Conservation (phyloP, 495 filamentous ascomycete species). For the Talaromyces thailandensis region DNA sequence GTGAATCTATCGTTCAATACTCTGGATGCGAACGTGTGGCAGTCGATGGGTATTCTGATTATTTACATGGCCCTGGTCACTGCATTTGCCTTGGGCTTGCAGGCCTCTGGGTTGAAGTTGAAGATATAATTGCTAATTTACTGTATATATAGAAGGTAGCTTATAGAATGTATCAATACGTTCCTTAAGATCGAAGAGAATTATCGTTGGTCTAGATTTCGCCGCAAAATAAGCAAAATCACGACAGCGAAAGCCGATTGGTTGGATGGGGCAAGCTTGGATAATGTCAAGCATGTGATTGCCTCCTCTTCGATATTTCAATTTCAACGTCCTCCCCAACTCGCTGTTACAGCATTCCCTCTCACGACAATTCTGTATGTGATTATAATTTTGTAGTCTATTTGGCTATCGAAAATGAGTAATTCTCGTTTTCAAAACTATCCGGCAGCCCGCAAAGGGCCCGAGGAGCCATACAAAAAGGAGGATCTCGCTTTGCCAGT, state of each 20-base stretch:
- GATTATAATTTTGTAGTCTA: neutral
- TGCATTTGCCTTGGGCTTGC: slow-evolving; percentile 58
- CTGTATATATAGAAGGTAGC: neutral
- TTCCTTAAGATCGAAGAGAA: neutral
- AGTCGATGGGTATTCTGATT: slow-evolving; percentile 65
- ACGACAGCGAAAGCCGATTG: neutral
- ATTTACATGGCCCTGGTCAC: slow-evolving; percentile 62
- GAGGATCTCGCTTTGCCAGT: slow-evolving; percentile 44
- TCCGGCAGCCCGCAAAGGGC: slow-evolving; percentile 34
- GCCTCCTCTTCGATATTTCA: neutral
- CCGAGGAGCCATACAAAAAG: slow-evolving; percentile 36
- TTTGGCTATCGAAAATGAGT: neutral
- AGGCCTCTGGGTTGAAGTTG: slow-evolving; percentile 64
- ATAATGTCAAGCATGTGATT: slow-evolving; percentile 11
- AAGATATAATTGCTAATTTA: slow-evolving; percentile 29
- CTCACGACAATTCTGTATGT: neutral
- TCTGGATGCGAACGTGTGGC: slow-evolving; percentile 49
- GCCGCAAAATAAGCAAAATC: neutral
- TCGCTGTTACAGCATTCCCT: neutral
- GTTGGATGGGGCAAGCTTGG: neutral
- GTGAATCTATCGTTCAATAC: slow-evolving; percentile 84
- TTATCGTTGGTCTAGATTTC: neutral
- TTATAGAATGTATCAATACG: neutral
- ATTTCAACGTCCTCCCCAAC: neutral
- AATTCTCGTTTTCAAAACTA: slow-evolving; percentile 29